Conservation (phyloP, 2,329 filamentous ascomycete genomes). For the Alternaria rosae region DNA sequence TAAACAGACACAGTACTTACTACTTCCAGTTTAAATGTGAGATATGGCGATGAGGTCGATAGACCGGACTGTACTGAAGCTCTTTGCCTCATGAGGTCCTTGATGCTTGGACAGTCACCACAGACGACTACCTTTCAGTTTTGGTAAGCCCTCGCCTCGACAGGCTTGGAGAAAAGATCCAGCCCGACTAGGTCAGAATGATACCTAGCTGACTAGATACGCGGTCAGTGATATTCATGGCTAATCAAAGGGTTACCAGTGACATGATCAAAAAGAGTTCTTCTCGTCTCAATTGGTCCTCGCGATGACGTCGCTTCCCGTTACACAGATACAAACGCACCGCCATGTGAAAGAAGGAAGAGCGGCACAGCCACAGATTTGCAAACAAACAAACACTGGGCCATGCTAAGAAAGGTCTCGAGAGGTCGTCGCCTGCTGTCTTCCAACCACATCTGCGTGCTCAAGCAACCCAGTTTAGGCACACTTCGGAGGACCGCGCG, state of each 20-base stretch:
- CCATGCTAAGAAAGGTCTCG: background rate
- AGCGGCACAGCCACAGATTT: background rate
- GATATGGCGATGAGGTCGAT: background rate
- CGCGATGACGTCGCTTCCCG: conserved; percentile 14
- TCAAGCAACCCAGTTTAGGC: background rate
- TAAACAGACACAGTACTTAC: background rate
- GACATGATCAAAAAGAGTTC: no score
- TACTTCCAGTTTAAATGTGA: background rate
- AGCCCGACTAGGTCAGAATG: background rate
- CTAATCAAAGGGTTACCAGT: background rate
- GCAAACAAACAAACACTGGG: conserved; percentile 4
- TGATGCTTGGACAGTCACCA: background rate
- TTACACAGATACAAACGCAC: background rate
- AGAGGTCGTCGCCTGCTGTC: background rate
- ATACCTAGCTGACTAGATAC: background rate
- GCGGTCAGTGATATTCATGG: background rate
- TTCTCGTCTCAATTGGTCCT: no score
- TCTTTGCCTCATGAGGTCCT: background rate
- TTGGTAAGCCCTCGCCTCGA: background rate
- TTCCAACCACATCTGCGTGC: background rate
- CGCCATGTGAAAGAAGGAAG: background rate
- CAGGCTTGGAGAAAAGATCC: background rate
- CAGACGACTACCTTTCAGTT: no score
- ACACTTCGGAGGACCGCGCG: background rate
- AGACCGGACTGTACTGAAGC: background rate